Percentiles rank a stretch among this genome's conserved stretches.
These are phyloP conservation scores for Phaffia rhodozyma DNA, from an alignment of 1,284 basidiomycete genomes.

Conservation along the genomic window DNA sequence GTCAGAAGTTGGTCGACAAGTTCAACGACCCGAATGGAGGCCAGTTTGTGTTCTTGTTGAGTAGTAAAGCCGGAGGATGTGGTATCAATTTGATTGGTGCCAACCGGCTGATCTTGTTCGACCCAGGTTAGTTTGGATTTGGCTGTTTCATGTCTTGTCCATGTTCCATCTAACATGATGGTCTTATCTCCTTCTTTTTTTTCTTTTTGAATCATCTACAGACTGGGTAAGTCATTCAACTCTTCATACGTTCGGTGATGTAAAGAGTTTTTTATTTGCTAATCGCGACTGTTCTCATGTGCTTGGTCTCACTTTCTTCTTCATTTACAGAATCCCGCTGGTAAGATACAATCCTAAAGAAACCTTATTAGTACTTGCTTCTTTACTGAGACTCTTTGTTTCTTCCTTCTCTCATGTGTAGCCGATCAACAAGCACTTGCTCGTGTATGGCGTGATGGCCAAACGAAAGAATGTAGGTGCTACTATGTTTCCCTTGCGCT, in stretches of 20 bases:
- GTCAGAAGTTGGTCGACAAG: slow-evolving; percentile 91
- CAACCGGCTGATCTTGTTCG: slow-evolving; percentile 88
- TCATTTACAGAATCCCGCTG: background rate
- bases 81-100: slow-evolving; percentile 98
- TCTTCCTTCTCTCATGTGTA: slow-evolving; percentile 36
- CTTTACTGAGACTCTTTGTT: slow-evolving; percentile 1
- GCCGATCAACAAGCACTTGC: slow-evolving; percentile 97
- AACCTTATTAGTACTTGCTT: background rate
- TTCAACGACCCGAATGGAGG: slow-evolving; percentile 94
- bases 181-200: background rate
- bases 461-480: slow-evolving; percentile 90
- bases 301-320: background rate
- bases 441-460: slow-evolving; percentile 98
- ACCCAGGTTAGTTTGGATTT: slow-evolving; percentile 56
- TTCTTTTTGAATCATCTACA: slow-evolving; percentile 10
- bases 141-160: background rate
- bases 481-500: background rate
- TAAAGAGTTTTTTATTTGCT: background rate
- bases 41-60: slow-evolving; percentile 90
- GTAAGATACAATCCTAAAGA: background rate
- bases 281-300: background rate
- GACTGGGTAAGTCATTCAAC: slow-evolving; percentile 14
- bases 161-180: background rate
- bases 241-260: background rate
- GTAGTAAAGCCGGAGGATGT: slow-evolving; percentile 93